Conservation (phyloP, 2,329 filamentous ascomycete species). For the Curvularia lunata region DNA sequence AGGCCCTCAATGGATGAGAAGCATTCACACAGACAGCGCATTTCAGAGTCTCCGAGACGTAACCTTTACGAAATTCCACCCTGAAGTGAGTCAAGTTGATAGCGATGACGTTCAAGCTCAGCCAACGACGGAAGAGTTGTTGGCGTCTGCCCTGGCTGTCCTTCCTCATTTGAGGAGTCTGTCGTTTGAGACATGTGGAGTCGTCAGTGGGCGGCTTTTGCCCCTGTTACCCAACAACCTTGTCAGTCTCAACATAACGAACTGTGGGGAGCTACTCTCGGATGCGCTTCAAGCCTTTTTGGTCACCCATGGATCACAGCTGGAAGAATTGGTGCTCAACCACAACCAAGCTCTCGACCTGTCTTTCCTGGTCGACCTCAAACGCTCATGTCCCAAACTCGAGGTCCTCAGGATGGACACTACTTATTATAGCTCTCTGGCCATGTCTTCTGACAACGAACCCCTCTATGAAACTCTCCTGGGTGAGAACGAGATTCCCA, state of each 20-base stretch:
- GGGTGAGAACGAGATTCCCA: slow-evolving; percentile 67
- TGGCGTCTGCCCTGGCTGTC: slow-evolving; percentile 59
- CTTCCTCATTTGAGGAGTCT: slow-evolving; percentile 71
- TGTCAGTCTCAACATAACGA: slow-evolving; percentile 72
- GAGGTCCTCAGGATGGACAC: slow-evolving; percentile 77
- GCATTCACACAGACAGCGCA: slow-evolving; percentile 55
- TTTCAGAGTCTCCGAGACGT: slow-evolving; percentile 48
- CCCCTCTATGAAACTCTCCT: slow-evolving; percentile 76
- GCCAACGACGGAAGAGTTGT: slow-evolving; percentile 51
- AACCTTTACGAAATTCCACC: slow-evolving; percentile 46
- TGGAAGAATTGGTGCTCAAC: slow-evolving; percentile 72
- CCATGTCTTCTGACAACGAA: slow-evolving; percentile 72
- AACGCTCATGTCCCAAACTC: slow-evolving; percentile 71
- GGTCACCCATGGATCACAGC: slow-evolving; percentile 67
- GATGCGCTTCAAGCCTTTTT: slow-evolving; percentile 71
- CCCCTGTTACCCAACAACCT: slow-evolving; percentile 70
- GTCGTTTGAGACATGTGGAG: slow-evolving; percentile 75
- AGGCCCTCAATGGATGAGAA: slow-evolving; percentile 45
- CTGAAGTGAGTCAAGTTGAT: slow-evolving; percentile 25
- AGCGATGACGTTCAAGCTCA: slow-evolving; percentile 20
- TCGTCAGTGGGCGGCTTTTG: slow-evolving; percentile 73
- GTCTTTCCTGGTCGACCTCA: slow-evolving; percentile 72
- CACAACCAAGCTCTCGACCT: slow-evolving; percentile 82
- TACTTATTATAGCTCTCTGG: slow-evolving; percentile 75
- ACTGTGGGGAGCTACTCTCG: slow-evolving; percentile 77